Base-by-base conservation (phyloP, 305 asterid genomes). In the Ilex paraguariensis region DNA sequence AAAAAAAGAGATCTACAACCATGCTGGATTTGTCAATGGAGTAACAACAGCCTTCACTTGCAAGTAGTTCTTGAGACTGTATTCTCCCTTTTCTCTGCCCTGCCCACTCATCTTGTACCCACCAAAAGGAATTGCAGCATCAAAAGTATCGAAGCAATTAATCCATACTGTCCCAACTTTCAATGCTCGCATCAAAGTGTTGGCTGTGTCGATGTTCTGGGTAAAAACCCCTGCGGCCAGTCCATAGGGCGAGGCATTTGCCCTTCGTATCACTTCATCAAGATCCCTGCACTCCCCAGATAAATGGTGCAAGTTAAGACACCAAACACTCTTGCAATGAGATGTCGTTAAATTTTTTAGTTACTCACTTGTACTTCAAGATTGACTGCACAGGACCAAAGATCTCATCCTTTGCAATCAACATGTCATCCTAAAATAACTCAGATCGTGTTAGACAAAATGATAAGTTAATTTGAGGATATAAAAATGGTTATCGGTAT, bases 81-180 rank as follows among this genome's bases (percentile, higher is more conserved):
- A 92, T 69, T 82, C 91, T 15, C 97, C 95, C 79, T 87, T 92
- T 59, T 92, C 97, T 77, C 98, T 79, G 31, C 98, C 98, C 2
- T 82, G 82, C 8, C 98, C 97, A 55, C 95, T 92, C 97, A 87
- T 87, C 80, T 92, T 92, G 68, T 92, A 92, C 13, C 97, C 98
- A 52, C 97, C 98, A 46, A 89, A 85, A 30, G 98, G 98, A 39
- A 92, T 92, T 12, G 98, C 71, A 46, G 97, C 98, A 69, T 92
- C 97, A 58, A 92, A 92, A 2, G 65, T 74, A 64, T 92, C 94
- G 21, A 81, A 92, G 77, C 84, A 78, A 66, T 92, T 92, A 10
- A 87, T 79, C 95, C 91, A 89, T 6, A 89, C 85, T 0, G 95
- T 78, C 33, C 98, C 98, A 8, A 66, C 97, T 73, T 75, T 81